Base-by-base conservation (phyloP, 1,284 basidiomycete species). In the Sphaerobolus stellatus region DNA sequence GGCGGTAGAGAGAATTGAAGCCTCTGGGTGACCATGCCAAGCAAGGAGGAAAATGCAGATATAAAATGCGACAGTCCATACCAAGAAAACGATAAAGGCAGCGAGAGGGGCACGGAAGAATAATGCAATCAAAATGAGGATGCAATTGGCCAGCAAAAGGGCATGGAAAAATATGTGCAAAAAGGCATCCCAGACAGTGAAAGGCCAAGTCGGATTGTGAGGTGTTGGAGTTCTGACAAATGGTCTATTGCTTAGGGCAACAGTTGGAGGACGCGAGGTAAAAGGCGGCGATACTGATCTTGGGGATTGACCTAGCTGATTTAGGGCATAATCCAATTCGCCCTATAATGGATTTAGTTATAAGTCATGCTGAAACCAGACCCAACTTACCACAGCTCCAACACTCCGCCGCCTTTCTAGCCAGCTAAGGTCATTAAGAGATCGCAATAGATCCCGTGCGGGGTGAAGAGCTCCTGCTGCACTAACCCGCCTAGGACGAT, bases 381-480 rank as follows among this genome's bases (percentile, higher is more conserved):
- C 27, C 33, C 22, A 22, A 71, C 84, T 63, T 67, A 90, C 88
- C 70, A 86, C 79, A 53, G 80, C 76, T 61, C 80, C 83, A 27
- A 85, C 70, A 65, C 83, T 88, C 54, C 86, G 78, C 50, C 88
- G 76, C 43, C 84, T 78, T 56, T 84, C 78, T 24, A 89, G 71
- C 88, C 88, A 91, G 63, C 87, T 86, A 54, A 88, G 74, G 62
- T 90, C 85, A 33, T 82, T 80, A 31, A 90, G 71, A 58, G 77
- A 82, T 55, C 80, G 73, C 58, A 52, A 27, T 22, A 54, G 66
- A 59, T 66, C 71, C 18, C 66, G 64, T 61, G 63, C 64, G 40
- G 72, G 73, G 53, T 71, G 67, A 51, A 56, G 68, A 62, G 65
- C 72, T 64, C 52, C 69, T 62, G 64, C 72, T 64, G 65, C 75